Percentiles rank a stretch among this genome's conserved stretches.
Evolutionary conservation across 495 filamentous ascomycete genomes (phyloP).

Genomic region (Xylaria scruposa): DNA sequence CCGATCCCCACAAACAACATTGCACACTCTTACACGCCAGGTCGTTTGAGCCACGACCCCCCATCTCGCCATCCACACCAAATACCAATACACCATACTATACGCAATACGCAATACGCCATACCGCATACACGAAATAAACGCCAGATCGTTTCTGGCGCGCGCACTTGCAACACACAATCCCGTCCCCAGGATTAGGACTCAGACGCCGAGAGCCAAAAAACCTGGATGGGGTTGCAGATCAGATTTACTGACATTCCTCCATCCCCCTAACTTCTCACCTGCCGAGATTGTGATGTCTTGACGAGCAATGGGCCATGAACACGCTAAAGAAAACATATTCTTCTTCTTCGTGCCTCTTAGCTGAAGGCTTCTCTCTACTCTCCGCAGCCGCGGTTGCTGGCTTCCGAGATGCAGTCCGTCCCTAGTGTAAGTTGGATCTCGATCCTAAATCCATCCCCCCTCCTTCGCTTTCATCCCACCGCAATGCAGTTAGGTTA

Average conservation of each 20-base stretch:
- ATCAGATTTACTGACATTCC: conserved; percentile 39
- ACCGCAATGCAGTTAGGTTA: conserved; percentile 22
- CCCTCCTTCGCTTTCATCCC: conserved; percentile 12
- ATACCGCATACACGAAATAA: conserved; percentile 11
- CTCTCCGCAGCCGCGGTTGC: conserved; percentile 42
- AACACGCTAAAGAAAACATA: conserved; percentile 41
- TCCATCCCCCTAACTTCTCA: conserved; percentile 24
- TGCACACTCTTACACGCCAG: conserved; percentile 37
- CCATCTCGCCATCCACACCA: conserved; percentile 17
- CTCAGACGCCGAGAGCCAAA: conserved; percentile 32
- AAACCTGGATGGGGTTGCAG: conserved; percentile 19
- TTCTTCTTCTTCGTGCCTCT: conserved; percentile 44
- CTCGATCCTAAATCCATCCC: conserved; percentile 16
- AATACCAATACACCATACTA: conserved; percentile 19
- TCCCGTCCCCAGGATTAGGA: conserved; percentile 12
- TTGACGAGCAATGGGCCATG: conserved; percentile 43
- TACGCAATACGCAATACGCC: conserved; percentile 18
- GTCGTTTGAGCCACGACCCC: conserved; percentile 33
- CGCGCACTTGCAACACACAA: conserved; percentile 30
- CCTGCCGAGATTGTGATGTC: conserved; percentile 39
- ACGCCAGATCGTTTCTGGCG: conserved; percentile 15
- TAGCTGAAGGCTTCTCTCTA: conserved; percentile 45
- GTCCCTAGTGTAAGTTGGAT: conserved; percentile 66
- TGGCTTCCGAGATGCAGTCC: conserved; percentile 63
- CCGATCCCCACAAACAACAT: conserved; percentile 27